These are phyloP conservation scores for Syzygium jambos DNA, from an alignment of 345 rosid genomes.

Conservation along the genomic window DNA sequence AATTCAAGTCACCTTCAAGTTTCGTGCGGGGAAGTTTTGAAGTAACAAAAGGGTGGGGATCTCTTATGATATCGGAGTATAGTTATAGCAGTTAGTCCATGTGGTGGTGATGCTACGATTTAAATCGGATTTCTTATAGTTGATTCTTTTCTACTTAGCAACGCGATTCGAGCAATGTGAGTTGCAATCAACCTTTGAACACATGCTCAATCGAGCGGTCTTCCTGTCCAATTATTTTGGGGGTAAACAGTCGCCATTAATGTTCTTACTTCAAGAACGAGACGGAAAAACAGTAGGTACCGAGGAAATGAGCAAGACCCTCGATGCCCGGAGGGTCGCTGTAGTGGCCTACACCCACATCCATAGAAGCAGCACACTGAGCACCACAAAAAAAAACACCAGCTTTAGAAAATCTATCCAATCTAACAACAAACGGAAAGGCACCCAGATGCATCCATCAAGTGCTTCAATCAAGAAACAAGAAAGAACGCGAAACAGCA, in stretches of 20 bases:
- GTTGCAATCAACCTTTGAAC: neutral
- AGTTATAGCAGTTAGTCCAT: neutral
- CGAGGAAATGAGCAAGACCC: conserved; percentile 93
- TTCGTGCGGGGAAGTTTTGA: neutral
- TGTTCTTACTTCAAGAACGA: neutral
- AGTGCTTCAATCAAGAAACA: neutral
- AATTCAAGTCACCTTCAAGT: neutral
- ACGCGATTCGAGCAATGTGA: neutral
- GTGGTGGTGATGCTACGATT: neutral
- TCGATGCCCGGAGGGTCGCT: conserved; percentile 78
- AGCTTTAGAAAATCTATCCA: neutral
- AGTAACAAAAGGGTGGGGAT: neutral
- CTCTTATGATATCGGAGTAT: neutral
- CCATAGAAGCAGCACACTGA: conserved; percentile 95
- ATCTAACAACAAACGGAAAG: neutral
- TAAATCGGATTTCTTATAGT: neutral
- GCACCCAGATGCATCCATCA: neutral
- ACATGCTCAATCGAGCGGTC: neutral
- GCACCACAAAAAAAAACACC: neutral
- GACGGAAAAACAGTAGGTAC: conserved; percentile 16
- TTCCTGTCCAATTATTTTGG: neutral
- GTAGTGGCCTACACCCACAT: conserved; percentile 72
- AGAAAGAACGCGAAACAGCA: neutral
- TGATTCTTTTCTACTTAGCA: neutral
- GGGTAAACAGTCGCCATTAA: neutral